Percentiles rank a stretch among this genome's conserved stretches.
Evolutionary conservation across 2,329 filamentous ascomycete genomes (phyloP).

Genomic region (Penicillium sp.): DNA sequence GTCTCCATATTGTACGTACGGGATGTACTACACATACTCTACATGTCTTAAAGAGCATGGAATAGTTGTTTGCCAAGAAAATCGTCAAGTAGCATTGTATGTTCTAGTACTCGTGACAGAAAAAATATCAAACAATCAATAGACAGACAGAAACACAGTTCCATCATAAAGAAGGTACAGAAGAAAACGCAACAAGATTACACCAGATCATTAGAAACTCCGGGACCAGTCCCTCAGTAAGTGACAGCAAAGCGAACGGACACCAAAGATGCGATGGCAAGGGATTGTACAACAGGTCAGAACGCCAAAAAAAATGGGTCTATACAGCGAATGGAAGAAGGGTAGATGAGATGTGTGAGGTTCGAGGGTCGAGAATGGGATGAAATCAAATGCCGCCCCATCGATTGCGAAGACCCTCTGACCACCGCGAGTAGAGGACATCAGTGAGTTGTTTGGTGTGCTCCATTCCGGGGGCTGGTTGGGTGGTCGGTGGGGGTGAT

Average conservation of each 20-base stretch:
- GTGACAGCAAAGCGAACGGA: conserved; percentile 20
- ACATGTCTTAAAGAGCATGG: too few species aligned
- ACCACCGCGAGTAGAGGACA: conserved; percentile 88
- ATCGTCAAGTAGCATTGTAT: conserved; percentile 2
- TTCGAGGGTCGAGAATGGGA: not conserved
- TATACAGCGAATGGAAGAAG: conserved; percentile 31
- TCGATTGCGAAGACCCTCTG: conserved; percentile 73
- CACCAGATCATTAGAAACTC: conserved; percentile 25
- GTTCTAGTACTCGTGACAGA: conserved; percentile 5
- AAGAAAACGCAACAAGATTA: conserved; percentile 20
- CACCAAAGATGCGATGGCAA: conserved; percentile 25
- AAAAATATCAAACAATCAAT: conserved; percentile 5
- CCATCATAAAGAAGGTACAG: conserved; percentile 11
- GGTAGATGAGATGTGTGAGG: conserved; percentile 1
- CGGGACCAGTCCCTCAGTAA: conserved; percentile 18
- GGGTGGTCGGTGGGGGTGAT: conserved; percentile 49
- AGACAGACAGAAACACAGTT: conserved; percentile 9
- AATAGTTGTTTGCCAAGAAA: not conserved
- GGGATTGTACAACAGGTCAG: conserved; percentile 20
- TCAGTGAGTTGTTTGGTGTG: conserved; percentile 87
- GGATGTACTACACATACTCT: too few species aligned
- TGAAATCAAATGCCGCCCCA: conserved; percentile 53
- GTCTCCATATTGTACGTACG: too few species aligned
- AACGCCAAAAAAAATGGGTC: conserved; percentile 26
- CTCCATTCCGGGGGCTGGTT: conserved; percentile 75